Conservation (phyloP, 106 monocot species). For the Xerophyta viscosa region DNA sequence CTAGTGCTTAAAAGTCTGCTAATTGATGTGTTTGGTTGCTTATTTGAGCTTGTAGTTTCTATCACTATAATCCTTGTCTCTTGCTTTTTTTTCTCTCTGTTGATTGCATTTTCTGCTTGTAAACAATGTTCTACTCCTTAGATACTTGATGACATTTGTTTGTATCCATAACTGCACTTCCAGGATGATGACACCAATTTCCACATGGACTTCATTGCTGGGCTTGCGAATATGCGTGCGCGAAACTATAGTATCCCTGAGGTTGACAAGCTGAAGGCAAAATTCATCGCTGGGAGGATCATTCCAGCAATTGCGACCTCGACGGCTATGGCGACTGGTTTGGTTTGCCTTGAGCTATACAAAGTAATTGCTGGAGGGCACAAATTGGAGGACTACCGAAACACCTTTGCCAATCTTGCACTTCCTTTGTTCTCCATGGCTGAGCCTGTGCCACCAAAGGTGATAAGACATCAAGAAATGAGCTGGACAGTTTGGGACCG, state of each 20-base stretch:
- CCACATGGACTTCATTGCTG: slow-evolving; percentile 89
- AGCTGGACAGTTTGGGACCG: slow-evolving; percentile 94
- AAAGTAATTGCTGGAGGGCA: slow-evolving; percentile 75
- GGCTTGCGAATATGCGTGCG: slow-evolving; percentile 92
- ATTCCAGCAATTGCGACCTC: slow-evolving; percentile 94
- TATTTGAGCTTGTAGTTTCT: not conserved
- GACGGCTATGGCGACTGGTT: slow-evolving; percentile 86
- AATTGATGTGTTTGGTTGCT: not conserved
- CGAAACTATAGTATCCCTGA: slow-evolving; percentile 91
- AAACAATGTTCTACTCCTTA: too few relatives aligned
- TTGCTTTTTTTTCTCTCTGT: not conserved
- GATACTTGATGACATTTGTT: too few relatives aligned
- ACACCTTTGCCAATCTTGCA: slow-evolving; percentile 88
- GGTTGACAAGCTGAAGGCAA: slow-evolving; percentile 87
- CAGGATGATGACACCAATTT: slow-evolving; percentile 93
- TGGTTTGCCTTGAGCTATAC: slow-evolving; percentile 96
- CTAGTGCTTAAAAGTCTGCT: too few relatives aligned
- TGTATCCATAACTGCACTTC: too few relatives aligned
- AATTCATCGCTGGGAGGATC: slow-evolving; percentile 88
- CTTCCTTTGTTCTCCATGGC: slow-evolving; percentile 82
- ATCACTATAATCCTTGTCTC: not conserved
- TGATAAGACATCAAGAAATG: slow-evolving; percentile 54
- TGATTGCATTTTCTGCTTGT: not conserved
- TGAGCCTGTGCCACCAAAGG: slow-evolving; percentile 72
- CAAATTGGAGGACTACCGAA: slow-evolving; percentile 72